Conservation (phyloP, 2,329 filamentous ascomycete species). For the Epichloe sibirici region DNA sequence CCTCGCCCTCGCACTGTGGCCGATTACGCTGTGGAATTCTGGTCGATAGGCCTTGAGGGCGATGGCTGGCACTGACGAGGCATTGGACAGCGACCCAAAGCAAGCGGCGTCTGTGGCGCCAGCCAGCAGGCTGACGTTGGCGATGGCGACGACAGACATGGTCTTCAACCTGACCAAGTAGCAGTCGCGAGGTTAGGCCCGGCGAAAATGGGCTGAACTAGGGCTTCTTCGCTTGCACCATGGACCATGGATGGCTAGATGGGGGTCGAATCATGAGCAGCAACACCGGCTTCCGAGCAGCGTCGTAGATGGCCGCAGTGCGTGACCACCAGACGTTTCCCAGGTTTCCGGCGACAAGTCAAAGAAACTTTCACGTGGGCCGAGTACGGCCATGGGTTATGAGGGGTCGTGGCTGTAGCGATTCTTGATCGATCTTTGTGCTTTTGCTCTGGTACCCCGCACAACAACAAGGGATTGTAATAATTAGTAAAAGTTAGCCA, state of each 20-base stretch:
- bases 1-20: conserved; percentile 17
- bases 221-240: no score
- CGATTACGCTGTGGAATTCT: conserved; percentile 38
- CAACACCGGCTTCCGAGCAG: no score
- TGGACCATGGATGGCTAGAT: background rate
- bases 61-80: conserved; percentile 13
- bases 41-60: conserved; percentile 27
- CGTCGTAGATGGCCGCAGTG: no score
- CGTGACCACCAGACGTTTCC: no score
- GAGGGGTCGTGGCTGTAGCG: no score
- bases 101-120: conserved; percentile 4
- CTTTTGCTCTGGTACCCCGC: no score
- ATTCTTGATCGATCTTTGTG: no score
- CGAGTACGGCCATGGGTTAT: no score
- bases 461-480: no score
- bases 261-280: background rate
- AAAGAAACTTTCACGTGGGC: no score
- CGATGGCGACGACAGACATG: background rate
- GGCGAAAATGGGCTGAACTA: background rate
- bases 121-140: conserved; percentile 1
- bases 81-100: conserved; percentile 3
- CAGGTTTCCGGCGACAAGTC: no score
- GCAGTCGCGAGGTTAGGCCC: background rate
- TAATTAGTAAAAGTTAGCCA: no score
- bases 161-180: background rate